Evolutionary conservation across 129 eudicot species (phyloP), one percentile per base, ranked within the genome.

Genomic region (Sambucus nigra): DNA sequence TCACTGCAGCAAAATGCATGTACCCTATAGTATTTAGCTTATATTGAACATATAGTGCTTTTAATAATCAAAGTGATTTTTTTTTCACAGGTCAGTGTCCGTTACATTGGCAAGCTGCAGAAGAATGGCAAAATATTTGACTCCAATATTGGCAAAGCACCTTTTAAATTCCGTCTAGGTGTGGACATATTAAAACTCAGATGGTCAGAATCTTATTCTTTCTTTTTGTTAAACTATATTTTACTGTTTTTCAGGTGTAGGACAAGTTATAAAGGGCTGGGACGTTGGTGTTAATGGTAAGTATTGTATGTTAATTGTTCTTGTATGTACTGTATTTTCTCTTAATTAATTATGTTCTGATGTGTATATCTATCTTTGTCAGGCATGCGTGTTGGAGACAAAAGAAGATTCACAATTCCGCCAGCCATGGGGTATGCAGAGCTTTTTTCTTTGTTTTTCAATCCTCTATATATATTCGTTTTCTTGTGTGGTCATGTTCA

Each of bases 341-440:
- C 8, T 26, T 7, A 42, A 46, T 39, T 35, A 53, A 33, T 21
- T 19, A 40, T 25, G 39, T 44, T 19, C 28, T 27, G 10, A 68
- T 25, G 11, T 55, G 27, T 48, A 51, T 25, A 14, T 25, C 25
- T 23, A 47, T 57, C 41, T n/a, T n/a, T n/a, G 17, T 54, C 73
- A 88, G 97, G 99, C 52, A 92, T 92, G 99, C 92, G 99, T 19
- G 74, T 82, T 41, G 99, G 99, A 47, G 99, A 92, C 78, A 92
- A 86, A 70, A 62, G 99, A 68, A 86, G 94, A 65, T 74, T 92
- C 21, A 92, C 99, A 51, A 82, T 92, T 71, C 99, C 99, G 48
- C 99, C 99, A 5, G 54, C 89, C 24, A 92, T 92, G 99, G 99
- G 99, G 99, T 92, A 82, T 38, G 74, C 41, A 1, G 18, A 20